Base-by-base conservation (phyloP, 768 basidiomycete genomes). In the Xerocomellus amylosporus region DNA sequence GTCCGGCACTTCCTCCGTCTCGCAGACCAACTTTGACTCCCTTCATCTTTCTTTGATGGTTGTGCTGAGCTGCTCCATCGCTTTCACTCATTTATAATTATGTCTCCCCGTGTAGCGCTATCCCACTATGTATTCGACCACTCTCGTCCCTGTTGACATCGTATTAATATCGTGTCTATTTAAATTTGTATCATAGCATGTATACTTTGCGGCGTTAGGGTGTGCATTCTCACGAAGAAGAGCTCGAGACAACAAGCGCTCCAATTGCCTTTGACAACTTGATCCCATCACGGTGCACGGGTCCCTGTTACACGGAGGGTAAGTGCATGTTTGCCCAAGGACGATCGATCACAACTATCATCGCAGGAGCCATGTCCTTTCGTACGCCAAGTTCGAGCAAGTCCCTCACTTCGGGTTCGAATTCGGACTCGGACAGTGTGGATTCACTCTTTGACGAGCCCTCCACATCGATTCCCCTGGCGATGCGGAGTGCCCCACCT, bases 381-480 rank as follows among this genome's bases (percentile, higher is more conserved):
- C 42, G 42, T 22, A 45, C 49, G 4, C 42, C 44, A 26, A 36
- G 37, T 45, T 24, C 49, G 15, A 49, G 17, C 38, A 31, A 22
- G 7, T 26, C 53, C 39, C 42, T 51, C 38, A 3, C 36, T 17
- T 53, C 50, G 7, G 42, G 43, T 17, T 33, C 54, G 22, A 50
- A 42, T 41, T 64, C 61, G 28, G 64, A 66, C 24, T 55, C 64
- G 36, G 64, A 70, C 28, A 64, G 56, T 7, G 54, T 65, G 19
- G 68, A 83, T 60, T 83, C 83, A 6, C 69, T 84, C 28, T 83
- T 83, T 58, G 83, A 84, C 49, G 79, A 77, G 51, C 65, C 69
- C 17, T 53, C 57, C 26, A 45, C 54, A 3, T 49, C 55, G 6
- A 56, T 62, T 15, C 59, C 64, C 4, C 46, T 54, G 62, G 66